Conservation (phyloP, 495 filamentous ascomycete species). For the Polyplosphaeria fusca region DNA sequence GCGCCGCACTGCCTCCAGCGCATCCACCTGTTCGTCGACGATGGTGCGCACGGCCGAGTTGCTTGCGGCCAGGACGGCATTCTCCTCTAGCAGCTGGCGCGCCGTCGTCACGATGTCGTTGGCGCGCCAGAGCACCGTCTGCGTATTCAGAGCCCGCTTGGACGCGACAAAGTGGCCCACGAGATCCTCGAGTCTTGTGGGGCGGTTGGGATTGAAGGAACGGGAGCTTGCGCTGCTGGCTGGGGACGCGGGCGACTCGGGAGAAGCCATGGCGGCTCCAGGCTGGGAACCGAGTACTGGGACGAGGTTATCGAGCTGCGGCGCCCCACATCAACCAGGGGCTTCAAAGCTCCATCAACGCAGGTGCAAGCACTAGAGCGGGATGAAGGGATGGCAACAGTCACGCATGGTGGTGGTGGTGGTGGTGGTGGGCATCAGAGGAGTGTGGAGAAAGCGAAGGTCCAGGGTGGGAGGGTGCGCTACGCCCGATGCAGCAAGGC, state of each 20-base stretch:
- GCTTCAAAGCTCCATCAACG: no score
- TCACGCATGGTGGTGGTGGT: no score
- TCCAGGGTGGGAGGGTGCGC: no score
- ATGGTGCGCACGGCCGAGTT: constrained; percentile 71
- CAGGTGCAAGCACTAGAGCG: no score
- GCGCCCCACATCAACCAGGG: no score
- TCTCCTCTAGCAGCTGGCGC: constrained; percentile 72
- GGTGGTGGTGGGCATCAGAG: no score
- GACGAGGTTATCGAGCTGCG: no score
- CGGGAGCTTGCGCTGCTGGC: constrained; percentile 26
- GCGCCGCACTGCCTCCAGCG: constrained; percentile 64
- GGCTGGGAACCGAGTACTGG: neutral
- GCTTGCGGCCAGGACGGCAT: constrained; percentile 71
- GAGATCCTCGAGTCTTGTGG: constrained; percentile 61
- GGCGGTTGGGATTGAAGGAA: constrained; percentile 28
- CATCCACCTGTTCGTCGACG: constrained; percentile 67
- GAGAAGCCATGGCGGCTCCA: constrained; percentile 31
- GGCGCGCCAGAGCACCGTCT: constrained; percentile 78
- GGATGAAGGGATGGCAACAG: no score
- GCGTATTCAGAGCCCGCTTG: constrained; percentile 86
- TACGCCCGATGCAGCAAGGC: no score
- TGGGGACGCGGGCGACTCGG: constrained; percentile 29
- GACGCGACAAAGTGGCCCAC: constrained; percentile 80
- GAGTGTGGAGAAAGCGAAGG: no score
- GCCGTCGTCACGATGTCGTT: constrained; percentile 80